Evolutionary conservation across 2,329 filamentous ascomycete genomes (phyloP).

Genomic region (Claviceps maximensis): DNA sequence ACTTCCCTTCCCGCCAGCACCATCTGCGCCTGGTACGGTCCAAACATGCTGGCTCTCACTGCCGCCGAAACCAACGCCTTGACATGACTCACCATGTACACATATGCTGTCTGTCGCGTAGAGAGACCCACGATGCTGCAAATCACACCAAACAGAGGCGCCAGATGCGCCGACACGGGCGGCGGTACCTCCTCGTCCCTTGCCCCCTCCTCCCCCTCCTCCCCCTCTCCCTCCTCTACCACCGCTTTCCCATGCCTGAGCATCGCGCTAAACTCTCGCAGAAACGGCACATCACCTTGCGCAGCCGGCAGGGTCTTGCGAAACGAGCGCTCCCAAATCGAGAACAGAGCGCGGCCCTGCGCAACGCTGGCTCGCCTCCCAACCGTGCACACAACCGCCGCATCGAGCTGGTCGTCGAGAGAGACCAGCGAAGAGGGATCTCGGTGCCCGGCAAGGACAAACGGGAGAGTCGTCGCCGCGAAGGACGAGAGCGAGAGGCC

Average conservation of each 20-base stretch:
- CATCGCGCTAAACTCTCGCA: slow-evolving; percentile 24
- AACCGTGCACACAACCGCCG: slow-evolving; percentile 65
- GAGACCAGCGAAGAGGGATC: slow-evolving; percentile 34
- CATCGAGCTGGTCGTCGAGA: slow-evolving; percentile 66
- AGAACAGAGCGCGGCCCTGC: slow-evolving; percentile 61
- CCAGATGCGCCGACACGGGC: slow-evolving; percentile 48
- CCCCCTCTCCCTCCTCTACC: not conserved
- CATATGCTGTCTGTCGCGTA: slow-evolving; percentile 52
- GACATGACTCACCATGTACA: slow-evolving; percentile 64
- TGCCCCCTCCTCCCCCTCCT: slow-evolving; percentile 8
- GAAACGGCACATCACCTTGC: slow-evolving; percentile 13
- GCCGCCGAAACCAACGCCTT: slow-evolving; percentile 66
- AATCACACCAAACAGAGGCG: slow-evolving; percentile 57
- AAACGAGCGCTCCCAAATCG: slow-evolving; percentile 65
- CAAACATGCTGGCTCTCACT: slow-evolving; percentile 64
- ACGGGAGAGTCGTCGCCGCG: slow-evolving; percentile 60
- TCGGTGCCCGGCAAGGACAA: slow-evolving; percentile 55
- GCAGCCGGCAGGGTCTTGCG: slow-evolving; percentile 21
- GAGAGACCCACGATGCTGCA: slow-evolving; percentile 47
- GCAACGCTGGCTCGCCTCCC: slow-evolving; percentile 61
- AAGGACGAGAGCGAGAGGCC: slow-evolving; percentile 57
- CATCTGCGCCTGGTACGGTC: slow-evolving; percentile 67
- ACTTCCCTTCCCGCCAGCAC: slow-evolving; percentile 50
- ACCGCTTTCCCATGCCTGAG: slow-evolving; percentile 13
- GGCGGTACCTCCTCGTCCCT: slow-evolving; percentile 20